Evolutionary conservation across 208 protist species (phyloP), one percentile per base, ranked within the genome.

Genomic region (Zelonia costaricensis): DNA sequence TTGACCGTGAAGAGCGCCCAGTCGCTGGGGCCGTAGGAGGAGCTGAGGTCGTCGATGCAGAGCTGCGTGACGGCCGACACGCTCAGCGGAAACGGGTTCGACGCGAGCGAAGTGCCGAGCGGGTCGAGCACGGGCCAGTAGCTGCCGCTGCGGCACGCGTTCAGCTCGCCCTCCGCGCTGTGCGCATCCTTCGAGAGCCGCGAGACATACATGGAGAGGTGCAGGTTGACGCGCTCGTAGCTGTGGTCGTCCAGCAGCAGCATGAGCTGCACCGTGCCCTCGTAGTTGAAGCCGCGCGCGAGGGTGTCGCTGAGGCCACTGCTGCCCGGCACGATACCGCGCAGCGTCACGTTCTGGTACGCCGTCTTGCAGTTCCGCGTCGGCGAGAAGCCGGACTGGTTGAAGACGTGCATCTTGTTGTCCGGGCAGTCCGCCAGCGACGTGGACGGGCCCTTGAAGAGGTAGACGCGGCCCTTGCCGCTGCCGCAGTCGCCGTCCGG

Each of bases 111-210:
- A 22, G 51, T 63, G 44, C 87, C 87, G 56, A 94, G 82, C 10
- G 87, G 87, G 60, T 94, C 87, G 10, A 91, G 76, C 39, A 94
- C 74, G 15, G 87, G 87, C 79, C 81, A 85, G 74, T 94, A 94
- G 54, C 69, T 75, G 43, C 74, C 79, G 23, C 80, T 75, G 57
- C 87, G 84, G 70, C 87, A 94, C 47, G 82, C 58, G 73, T 60
- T 51, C 28, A 94, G 71, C 8, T 52, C 71, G 33, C 80, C 80
- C 40, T 67, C 62, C 15, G 73, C 60, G 48, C 70, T 62, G 13
- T 58, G 59, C 9, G 76, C 67, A 54, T 82, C 76, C 56, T 82
- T 81, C 48, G 72, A 65, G 35, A 94, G 73, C 25, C 76, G 77
- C 10, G 84, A 68, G 10, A 90, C 80, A 74, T 91, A 91, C 68